phyloP scores from a whole-genome alignment of 306 rosid species.

The Malus sieversii region DNA sequence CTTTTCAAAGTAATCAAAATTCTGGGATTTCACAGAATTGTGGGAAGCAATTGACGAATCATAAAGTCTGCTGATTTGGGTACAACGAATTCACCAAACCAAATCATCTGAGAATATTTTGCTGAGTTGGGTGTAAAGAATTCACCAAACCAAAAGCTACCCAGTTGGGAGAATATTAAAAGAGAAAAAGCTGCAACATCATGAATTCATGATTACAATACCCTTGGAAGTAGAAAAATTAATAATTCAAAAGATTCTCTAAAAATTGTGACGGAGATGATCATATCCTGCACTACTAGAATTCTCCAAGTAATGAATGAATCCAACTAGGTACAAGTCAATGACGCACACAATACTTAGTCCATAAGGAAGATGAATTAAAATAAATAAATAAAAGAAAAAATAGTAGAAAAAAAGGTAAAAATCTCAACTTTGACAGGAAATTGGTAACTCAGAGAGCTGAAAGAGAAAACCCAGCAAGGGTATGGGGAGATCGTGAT shows the following conservation, averaged over 20 bases:
- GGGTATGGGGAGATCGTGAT: background rate
- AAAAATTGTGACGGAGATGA: background rate
- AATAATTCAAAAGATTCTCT: background rate
- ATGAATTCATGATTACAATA: background rate
- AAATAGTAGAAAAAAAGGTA: background rate
- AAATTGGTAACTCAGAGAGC: background rate
- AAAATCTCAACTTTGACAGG: background rate
- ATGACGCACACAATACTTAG: background rate
- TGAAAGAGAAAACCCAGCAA: constrained; percentile 16
- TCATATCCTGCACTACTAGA: background rate
- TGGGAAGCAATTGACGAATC: constrained; percentile 17
- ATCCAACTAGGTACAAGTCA: background rate
- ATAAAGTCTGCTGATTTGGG: background rate
- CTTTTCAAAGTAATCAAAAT: constrained; percentile 22
- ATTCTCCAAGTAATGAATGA: background rate
- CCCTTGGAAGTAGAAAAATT: background rate
- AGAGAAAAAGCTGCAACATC: background rate
- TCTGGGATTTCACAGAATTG: constrained; percentile 1
- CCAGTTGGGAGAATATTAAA: background rate
- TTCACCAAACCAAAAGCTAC: constrained; percentile 3
- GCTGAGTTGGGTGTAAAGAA: background rate
- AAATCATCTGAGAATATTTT: background rate
- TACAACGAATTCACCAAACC: background rate
- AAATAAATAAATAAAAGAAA: background rate
- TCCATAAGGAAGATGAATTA: background rate